phyloP scores from a whole-genome alignment of 495 filamentous ascomycete genomes.

The Aspergillus ostianus region DNA sequence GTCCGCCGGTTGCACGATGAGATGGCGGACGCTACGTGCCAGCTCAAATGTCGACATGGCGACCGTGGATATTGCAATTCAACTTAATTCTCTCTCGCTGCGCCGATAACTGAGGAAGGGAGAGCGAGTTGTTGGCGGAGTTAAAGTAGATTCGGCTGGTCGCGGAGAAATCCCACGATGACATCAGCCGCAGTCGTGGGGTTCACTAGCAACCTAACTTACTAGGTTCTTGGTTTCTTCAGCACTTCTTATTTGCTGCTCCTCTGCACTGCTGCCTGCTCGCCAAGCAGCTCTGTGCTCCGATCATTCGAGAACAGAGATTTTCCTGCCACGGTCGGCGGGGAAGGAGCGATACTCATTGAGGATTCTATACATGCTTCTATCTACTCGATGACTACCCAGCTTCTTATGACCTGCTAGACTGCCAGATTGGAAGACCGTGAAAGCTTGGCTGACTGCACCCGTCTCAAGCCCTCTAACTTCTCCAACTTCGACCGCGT shows the following conservation, averaged over 20 bases:
- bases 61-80: not conserved
- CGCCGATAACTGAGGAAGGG: no score
- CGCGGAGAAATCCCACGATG: not conserved
- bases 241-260: not conserved
- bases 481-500: slow-evolving; percentile 16
- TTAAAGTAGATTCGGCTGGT: not conserved
- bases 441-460: not conserved
- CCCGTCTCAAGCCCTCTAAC: slow-evolving; percentile 13
- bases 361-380: not conserved
- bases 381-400: not conserved
- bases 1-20: slow-evolving; percentile 21
- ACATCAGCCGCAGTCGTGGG: not conserved
- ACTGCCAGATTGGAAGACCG: not conserved
- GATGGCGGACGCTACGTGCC: slow-evolving; percentile 10
- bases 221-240: no score
- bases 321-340: no score
- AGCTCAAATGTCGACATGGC: slow-evolving; percentile 13
- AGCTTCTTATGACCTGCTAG: not conserved
- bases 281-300: not conserved
- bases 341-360: no score
- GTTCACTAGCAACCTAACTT: no score
- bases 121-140: no score
- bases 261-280: not conserved
- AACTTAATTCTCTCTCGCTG: no score
- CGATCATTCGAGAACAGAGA: no score